phyloP scores from a whole-genome alignment of 495 filamentous ascomycete genomes.

The Penicillium odoratum region DNA sequence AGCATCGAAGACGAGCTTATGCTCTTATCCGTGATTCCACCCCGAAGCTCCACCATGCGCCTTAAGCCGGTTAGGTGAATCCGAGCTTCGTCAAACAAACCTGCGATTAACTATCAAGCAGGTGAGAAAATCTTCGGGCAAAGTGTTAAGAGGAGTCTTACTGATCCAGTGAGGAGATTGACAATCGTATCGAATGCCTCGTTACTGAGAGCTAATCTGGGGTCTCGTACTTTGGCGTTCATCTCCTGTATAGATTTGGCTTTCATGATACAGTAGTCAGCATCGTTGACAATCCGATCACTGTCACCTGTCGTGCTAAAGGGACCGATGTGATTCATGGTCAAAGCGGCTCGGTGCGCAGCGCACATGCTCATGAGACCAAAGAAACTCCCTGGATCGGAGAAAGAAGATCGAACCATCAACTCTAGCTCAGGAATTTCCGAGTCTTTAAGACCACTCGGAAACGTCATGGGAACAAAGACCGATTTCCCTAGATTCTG shows the following conservation, averaged over 20 bases:
- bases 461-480: conserved; percentile 41
- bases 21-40: conserved; percentile 31
- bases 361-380: conserved; percentile 40
- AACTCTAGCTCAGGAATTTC: conserved; percentile 27
- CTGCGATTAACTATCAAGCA: conserved; percentile 30
- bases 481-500: conserved; percentile 29
- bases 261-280: conserved; percentile 40
- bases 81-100: conserved; percentile 34
- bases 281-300: conserved; percentile 20
- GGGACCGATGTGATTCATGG: conserved; percentile 18
- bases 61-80: conserved; percentile 36
- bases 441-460: conserved; percentile 26
- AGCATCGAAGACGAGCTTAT: conserved; percentile 30
- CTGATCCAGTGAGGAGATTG: conserved; percentile 35
- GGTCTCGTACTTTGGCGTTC: conserved; percentile 33
- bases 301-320: not conserved
- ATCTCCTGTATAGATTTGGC: conserved; percentile 35
- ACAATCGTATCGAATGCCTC: conserved; percentile 40
- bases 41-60: conserved; percentile 38
- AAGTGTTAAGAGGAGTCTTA: conserved; percentile 9
- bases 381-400: conserved; percentile 38
- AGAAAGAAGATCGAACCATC: conserved; percentile 33
- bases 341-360: conserved; percentile 34
- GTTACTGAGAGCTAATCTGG: conserved; percentile 26
- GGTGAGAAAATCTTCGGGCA: not conserved